Conservation (phyloP, 164 flowering plant species). For the Piper longum region DNA sequence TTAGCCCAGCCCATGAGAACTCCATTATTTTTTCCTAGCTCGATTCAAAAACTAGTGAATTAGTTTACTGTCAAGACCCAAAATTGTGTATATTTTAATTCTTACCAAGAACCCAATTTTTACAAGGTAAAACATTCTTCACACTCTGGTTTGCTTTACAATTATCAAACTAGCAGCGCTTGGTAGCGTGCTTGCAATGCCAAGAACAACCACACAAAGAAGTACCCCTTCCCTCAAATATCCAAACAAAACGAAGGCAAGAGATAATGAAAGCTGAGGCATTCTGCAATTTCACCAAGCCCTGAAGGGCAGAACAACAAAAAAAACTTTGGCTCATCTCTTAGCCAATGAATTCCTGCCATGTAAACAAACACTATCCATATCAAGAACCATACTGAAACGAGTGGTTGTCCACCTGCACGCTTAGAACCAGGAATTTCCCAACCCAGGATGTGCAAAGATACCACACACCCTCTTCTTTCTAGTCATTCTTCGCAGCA, state of each 20-base stretch:
- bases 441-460: not conserved
- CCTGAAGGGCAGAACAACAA: not conserved
- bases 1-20: too few relatives aligned
- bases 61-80: too few relatives aligned
- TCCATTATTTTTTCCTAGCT: too few relatives aligned
- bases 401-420: conserved; percentile 14
- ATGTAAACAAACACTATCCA: conserved; percentile 9
- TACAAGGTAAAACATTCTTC: too few relatives aligned
- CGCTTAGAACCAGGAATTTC: not conserved
- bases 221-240: not conserved
- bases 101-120: too few relatives aligned
- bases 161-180: too few relatives aligned
- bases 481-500: too few relatives aligned
- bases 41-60: too few relatives aligned
- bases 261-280: not conserved
- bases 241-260: not conserved
- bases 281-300: too few relatives aligned
- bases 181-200: not conserved
- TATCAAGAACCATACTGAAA: conserved; percentile 7
- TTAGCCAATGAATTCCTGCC: conserved; percentile 4
- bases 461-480: not conserved
- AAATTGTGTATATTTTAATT: too few relatives aligned
- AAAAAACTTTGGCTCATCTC: not conserved
- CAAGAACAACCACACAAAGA: not conserved
- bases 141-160: too few relatives aligned